Evolutionary conservation across 2,329 filamentous ascomycete genomes (phyloP), one percentile per base, ranked within the genome.

Genomic region (Botryosphaeria agaves): DNA sequence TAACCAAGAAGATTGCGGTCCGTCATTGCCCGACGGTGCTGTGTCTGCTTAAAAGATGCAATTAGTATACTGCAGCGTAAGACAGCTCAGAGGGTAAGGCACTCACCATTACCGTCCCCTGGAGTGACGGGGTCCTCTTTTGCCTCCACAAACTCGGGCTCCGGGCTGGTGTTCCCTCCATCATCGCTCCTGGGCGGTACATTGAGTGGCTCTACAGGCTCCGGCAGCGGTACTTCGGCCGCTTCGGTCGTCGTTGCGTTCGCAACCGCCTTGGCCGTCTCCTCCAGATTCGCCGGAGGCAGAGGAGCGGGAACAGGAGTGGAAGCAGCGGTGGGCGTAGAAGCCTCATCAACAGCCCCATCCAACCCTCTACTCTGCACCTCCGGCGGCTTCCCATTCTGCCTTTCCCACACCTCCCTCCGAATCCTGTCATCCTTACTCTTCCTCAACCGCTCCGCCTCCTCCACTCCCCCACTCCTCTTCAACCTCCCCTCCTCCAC

Each of bases 381-480:
- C 47, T n/a, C n/a, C n/a, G n/a, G n/a, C n/a, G n/a, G n/a, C 20
- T 63, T 49, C 28, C 57, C 60, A 36, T 64, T 58, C 41, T 65
- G 56, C 18, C 60, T 52, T 38, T 72, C 68, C 47, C 58, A 66
- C 16, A 70, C 80, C 51, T 94, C 85, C 43, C 72, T 76, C 34
- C 85, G 66, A 35, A 84, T 83, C 41, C 71, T 68, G 36, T 95
- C 89, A 45, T 98, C 89, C 51, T 87, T 92, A 20, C 75, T 70
- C 47, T 76, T 77, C 29, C 89, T 67, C 27, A 82, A 64, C 31
- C 89, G 69, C 56, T 98, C 89, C 1, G 85, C 77, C 56, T 98
- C 89, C 51, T 95, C 89, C 29, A 93, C 76, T 0, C 89, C 89
- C 24, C 89, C 89, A 9, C 79, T 85, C 66, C 95, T 95, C 67